Percentiles rank a stretch among this genome's conserved stretches.
Conservation (phyloP, 257 asterid genomes). For the Handroanthus guayacan region DNA sequence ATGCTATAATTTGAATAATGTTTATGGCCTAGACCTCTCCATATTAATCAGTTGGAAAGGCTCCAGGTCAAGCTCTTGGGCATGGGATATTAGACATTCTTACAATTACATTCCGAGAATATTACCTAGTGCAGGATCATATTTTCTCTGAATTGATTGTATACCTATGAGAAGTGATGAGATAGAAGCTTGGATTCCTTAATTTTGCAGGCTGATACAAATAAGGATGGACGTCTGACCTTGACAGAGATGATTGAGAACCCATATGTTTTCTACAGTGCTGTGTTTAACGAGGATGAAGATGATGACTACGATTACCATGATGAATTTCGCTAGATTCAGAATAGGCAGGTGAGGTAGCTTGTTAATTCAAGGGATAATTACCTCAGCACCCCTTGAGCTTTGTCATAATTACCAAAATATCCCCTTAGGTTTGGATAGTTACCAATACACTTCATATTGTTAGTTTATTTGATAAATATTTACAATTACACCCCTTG, state of each 20-base stretch:
- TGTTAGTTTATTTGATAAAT: too few species aligned
- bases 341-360: constrained; percentile 20
- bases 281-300: constrained; percentile 84
- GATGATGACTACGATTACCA: constrained; percentile 73
- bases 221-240: constrained; percentile 84
- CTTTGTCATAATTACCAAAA: too few species aligned
- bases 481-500: too few species aligned
- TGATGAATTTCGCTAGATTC: constrained; percentile 79
- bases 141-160: constrained; percentile 3
- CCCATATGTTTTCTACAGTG: constrained; percentile 92
- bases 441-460: too few species aligned
- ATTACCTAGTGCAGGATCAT: neutral
- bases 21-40: neutral
- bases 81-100: neutral
- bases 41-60: neutral
- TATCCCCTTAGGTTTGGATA: too few species aligned
- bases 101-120: neutral
- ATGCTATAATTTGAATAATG: neutral
- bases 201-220: constrained; percentile 80
- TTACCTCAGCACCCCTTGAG: too few species aligned
- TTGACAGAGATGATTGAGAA: constrained; percentile 85
- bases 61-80: neutral
- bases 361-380: constrained; percentile 6
- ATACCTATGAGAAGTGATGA: neutral
- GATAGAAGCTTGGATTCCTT: constrained; percentile 25